Conservation (phyloP, 2,329 filamentous ascomycete genomes). For the Fusarium mexicanum region DNA sequence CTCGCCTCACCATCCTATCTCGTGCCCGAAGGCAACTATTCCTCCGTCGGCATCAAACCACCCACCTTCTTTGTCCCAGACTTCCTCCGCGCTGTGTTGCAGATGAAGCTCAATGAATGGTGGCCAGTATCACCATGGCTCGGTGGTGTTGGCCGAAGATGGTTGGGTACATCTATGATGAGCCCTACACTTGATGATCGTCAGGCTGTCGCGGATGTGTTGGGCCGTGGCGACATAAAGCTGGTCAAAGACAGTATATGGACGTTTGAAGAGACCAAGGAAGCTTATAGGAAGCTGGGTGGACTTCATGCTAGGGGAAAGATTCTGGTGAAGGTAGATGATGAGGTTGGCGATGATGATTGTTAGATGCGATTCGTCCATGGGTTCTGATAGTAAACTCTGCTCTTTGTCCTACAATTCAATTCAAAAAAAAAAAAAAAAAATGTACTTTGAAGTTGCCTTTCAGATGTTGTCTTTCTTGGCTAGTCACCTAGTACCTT, state of each 20-base stretch:
- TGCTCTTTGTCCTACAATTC: neutral
- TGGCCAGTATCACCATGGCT: conserved; percentile 50
- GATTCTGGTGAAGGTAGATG: conserved; percentile 49
- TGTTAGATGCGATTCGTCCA: neutral
- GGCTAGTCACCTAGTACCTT: neutral
- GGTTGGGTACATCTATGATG: conserved; percentile 49
- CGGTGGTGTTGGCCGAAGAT: conserved; percentile 51
- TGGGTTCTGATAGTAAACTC: neutral
- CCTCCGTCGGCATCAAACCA: conserved; percentile 28
- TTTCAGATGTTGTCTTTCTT: neutral
- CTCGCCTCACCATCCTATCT: conserved; percentile 1
- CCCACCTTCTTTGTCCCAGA: conserved; percentile 45
- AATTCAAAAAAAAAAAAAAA: neutral
- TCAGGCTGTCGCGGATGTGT: conserved; percentile 46
- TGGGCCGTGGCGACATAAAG: neutral
- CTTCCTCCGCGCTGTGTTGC: conserved; percentile 45
- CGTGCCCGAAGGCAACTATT: neutral
- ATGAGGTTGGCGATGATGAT: conserved; percentile 38
- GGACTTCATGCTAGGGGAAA: conserved; percentile 50
- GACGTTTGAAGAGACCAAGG: neutral
- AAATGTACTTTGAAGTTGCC: neutral
- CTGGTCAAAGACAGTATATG: neutral
- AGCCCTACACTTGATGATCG: conserved; percentile 46
- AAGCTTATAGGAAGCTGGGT: neutral
- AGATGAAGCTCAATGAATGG: conserved; percentile 52